These are phyloP conservation scores for Pseudogymnoascus sp. DNA, from an alignment of 2,329 filamentous ascomycete genomes.

Conservation along the genomic window DNA sequence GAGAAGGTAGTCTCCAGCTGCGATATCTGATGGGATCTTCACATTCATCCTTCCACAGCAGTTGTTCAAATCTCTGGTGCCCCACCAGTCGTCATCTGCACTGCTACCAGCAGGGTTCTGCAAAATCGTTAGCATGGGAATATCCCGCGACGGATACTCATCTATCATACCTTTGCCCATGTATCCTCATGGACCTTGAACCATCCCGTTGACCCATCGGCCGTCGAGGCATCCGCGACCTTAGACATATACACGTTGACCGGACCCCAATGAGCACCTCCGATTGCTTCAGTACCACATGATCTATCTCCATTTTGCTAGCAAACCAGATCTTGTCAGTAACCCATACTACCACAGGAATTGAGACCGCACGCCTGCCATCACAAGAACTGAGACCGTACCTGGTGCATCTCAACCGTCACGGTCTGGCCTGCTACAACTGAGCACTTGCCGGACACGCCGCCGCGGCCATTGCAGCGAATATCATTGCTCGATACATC, in stretches of 20 bases:
- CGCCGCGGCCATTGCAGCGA: constrained; percentile 39
- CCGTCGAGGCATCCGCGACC: constrained; percentile 40
- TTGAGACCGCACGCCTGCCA: neutral
- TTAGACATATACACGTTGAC: constrained; percentile 46
- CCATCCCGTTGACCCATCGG: constrained; percentile 39
- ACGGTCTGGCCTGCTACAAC: constrained; percentile 34
- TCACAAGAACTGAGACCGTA: neutral
- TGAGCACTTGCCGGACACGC: constrained; percentile 37
- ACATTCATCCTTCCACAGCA: constrained; percentile 31
- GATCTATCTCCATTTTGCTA: constrained; percentile 38
- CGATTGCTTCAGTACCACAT: constrained; percentile 44
- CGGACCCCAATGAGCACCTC: constrained; percentile 47
- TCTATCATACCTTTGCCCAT: constrained; percentile 21
- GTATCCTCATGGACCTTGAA: constrained; percentile 48
- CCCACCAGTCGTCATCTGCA: constrained; percentile 3
- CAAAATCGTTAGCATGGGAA: neutral
- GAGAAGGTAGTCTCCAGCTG: constrained; percentile 8
- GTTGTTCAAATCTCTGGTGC: constrained; percentile 17
- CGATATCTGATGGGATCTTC: constrained; percentile 6
- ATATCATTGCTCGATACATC: constrained; percentile 42
- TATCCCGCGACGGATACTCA: neutral
- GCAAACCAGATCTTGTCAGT: neutral
- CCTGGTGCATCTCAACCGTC: constrained; percentile 51
- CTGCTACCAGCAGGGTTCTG: neutral
- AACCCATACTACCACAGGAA: neutral